Evolutionary conservation across 192 early-diverging fungal genomes (phyloP).

Genomic region (Podila minutissima): DNA sequence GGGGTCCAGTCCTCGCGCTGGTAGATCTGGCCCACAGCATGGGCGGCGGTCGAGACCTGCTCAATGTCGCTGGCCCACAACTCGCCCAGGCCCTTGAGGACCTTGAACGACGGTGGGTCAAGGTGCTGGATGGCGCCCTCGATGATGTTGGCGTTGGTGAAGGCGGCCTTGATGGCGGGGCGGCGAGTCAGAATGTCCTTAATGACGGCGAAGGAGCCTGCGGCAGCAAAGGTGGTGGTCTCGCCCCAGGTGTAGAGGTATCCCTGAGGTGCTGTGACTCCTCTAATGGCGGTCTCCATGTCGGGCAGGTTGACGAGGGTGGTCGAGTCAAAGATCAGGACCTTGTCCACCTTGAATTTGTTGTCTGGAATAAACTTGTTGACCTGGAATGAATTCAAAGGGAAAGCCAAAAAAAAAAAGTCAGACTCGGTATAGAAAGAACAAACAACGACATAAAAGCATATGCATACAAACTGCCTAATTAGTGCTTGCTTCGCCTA

Average conservation of each 20-base stretch:
- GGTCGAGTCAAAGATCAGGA: conserved; percentile 49
- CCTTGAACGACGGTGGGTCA: conserved; percentile 6
- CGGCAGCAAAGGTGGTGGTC: conserved; percentile 18
- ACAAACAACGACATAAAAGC: too few species aligned
- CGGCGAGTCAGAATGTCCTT: conserved; percentile 3
- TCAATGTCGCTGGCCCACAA: conserved; percentile 60
- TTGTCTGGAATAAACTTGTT: conserved; percentile 33
- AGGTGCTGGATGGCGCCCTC: conserved; percentile 20
- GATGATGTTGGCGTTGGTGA: conserved; percentile 11
- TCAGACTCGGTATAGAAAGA: background rate
- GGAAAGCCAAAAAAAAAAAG: background rate
- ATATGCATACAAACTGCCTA: background rate
- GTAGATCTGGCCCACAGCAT: conserved; percentile 54
- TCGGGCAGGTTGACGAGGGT: conserved; percentile 33
- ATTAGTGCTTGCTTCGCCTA: background rate
- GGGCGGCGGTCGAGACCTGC: conserved; percentile 28
- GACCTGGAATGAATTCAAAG: conserved; percentile 10
- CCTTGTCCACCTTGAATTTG: conserved; percentile 36
- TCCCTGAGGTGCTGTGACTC: background rate
- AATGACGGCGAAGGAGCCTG: conserved; percentile 18
- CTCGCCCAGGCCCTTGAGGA: conserved; percentile 1
- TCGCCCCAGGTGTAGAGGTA: conserved; percentile 38
- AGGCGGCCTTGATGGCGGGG: background rate
- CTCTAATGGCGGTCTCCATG: conserved; percentile 13
- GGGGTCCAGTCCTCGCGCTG: conserved; percentile 58